phyloP scores from a whole-genome alignment of 2,329 filamentous ascomycete species.

The Penicillium sp. region DNA sequence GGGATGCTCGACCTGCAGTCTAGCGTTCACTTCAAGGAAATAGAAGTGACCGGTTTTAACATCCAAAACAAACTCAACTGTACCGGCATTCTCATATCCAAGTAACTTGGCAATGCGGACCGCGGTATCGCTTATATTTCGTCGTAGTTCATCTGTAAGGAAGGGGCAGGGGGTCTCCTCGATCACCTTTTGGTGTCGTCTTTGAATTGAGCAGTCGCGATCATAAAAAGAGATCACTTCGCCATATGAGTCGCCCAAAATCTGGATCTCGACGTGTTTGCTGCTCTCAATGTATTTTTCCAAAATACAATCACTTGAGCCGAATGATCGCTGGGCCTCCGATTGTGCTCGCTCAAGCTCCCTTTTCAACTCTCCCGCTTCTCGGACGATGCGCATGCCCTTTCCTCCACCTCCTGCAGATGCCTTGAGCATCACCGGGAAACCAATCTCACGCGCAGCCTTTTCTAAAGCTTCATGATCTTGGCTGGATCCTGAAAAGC shows the following conservation, averaged over 20 bases:
- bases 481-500: slow-evolving; percentile 24
- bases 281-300: slow-evolving; percentile 45
- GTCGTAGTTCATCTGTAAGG: slow-evolving; percentile 30
- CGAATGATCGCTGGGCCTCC: slow-evolving; percentile 45
- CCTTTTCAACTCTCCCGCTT: slow-evolving; percentile 29
- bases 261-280: slow-evolving; percentile 53
- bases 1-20: slow-evolving; percentile 53
- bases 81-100: slow-evolving; percentile 46
- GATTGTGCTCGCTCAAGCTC: slow-evolving; percentile 42
- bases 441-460: slow-evolving; percentile 25
- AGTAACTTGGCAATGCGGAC: slow-evolving; percentile 39
- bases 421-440: slow-evolving; percentile 51
- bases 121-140: slow-evolving; percentile 40
- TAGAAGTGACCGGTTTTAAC: slow-evolving; percentile 40
- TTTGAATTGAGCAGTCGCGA: slow-evolving; percentile 53
- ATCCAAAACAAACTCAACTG: slow-evolving; percentile 50
- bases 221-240: slow-evolving; percentile 36
- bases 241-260: slow-evolving; percentile 43
- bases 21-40: slow-evolving; percentile 52
- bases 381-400: slow-evolving; percentile 42
- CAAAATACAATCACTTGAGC: slow-evolving; percentile 43
- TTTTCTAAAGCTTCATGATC: slow-evolving; percentile 19
- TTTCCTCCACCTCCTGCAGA: slow-evolving; percentile 51
- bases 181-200: slow-evolving; percentile 54
- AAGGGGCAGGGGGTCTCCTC: slow-evolving; percentile 48